Evolutionary conservation across 768 basidiomycete species (phyloP).

Genomic region (Galerina marginata): DNA sequence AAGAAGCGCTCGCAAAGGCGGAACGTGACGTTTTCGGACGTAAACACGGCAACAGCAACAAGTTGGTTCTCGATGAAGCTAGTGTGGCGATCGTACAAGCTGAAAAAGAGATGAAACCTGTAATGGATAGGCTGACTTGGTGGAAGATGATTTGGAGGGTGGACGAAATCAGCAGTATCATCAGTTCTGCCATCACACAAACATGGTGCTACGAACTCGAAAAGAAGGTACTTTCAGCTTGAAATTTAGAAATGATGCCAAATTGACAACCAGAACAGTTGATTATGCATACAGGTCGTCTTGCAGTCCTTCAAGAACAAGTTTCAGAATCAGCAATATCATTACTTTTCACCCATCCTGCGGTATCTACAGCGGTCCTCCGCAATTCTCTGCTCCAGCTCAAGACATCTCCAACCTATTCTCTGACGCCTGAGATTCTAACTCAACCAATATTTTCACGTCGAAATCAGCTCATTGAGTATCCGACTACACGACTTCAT

Average conservation of each 20-base stretch:
- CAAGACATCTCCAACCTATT: constrained; percentile 47
- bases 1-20: constrained; percentile 41
- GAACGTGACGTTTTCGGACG: constrained; percentile 44
- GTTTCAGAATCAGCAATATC: constrained; percentile 45
- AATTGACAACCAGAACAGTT: constrained; percentile 46
- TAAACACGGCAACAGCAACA: constrained; percentile 13
- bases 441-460: constrained; percentile 56
- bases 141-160: constrained; percentile 50
- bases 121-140: constrained; percentile 51
- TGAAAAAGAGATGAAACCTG: constrained; percentile 39
- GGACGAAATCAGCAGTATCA: constrained; percentile 49
- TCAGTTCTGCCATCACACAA: constrained; percentile 41
- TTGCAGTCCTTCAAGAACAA: constrained; percentile 51
- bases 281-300: constrained; percentile 65
- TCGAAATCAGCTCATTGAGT: constrained; percentile 54
- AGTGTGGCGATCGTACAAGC: constrained; percentile 42
- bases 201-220: constrained; percentile 56
- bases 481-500: constrained; percentile 66
- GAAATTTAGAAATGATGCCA: neutral
- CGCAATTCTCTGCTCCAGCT: constrained; percentile 64
- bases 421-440: constrained; percentile 51
- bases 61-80: constrained; percentile 32
- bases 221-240: constrained; percentile 44
- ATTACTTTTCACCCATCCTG: constrained; percentile 44
- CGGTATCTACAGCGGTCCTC: constrained; percentile 58